Conservation (phyloP, 257 asterid species). For the Cordia subcordata region DNA sequence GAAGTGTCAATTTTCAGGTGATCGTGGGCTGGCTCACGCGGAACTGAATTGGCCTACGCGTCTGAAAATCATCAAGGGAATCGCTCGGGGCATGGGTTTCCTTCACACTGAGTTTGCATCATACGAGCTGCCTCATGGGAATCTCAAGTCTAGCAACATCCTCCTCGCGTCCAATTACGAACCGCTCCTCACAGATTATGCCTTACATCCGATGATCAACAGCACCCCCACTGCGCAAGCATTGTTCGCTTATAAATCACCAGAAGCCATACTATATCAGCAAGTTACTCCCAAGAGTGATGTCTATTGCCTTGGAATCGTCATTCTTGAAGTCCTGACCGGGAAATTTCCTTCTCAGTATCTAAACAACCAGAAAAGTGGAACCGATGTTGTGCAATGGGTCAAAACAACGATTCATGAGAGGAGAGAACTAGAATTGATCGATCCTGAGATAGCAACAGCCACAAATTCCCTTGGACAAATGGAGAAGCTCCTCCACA, state of each 20-base stretch:
- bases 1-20: slow-evolving; percentile 52
- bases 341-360: slow-evolving; percentile 89
- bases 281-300: slow-evolving; percentile 69
- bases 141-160: slow-evolving; percentile 87
- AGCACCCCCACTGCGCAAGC: slow-evolving; percentile 46
- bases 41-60: slow-evolving; percentile 67
- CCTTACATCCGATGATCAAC: slow-evolving; percentile 52
- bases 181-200: slow-evolving; percentile 80
- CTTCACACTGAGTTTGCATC: slow-evolving; percentile 65
- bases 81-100: slow-evolving; percentile 72
- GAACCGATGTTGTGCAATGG: slow-evolving; percentile 79
- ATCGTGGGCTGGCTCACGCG: slow-evolving; percentile 55
- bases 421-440: slow-evolving; percentile 39
- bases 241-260: slow-evolving; percentile 51
- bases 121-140: slow-evolving; percentile 77
- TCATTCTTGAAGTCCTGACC: slow-evolving; percentile 64
- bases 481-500: slow-evolving; percentile 52
- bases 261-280: slow-evolving; percentile 57
- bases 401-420: slow-evolving; percentile 39
- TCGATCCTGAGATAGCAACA: slow-evolving; percentile 65
- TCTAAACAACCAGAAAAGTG: slow-evolving; percentile 69
- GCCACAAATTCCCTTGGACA: slow-evolving; percentile 21
- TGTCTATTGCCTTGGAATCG: slow-evolving; percentile 72
- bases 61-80: slow-evolving; percentile 68
- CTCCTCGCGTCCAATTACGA: slow-evolving; percentile 48